Evolutionary conservation across 1,284 basidiomycete genomes (phyloP).

Genomic region (Ceraceosorus guamensis): DNA sequence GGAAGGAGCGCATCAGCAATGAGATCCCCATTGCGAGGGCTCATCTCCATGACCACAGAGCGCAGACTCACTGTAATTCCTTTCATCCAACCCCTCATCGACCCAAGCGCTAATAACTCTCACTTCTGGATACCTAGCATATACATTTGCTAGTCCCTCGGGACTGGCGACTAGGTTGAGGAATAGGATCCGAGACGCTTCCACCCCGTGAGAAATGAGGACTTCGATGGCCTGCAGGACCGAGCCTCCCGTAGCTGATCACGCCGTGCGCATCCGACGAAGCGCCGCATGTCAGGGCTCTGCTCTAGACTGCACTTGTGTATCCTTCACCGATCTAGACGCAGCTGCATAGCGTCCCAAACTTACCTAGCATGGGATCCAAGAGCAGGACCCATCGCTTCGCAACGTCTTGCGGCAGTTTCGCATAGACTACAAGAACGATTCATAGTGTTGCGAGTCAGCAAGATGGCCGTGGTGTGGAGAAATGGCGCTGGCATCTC

Average conservation of each 20-base stretch:
- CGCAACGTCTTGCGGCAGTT: slow-evolving; percentile 89
- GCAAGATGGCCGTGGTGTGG: neutral
- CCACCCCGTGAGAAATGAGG: slow-evolving; percentile 73
- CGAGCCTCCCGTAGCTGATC: slow-evolving; percentile 75
- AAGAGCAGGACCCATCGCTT: slow-evolving; percentile 84
- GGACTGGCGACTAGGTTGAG: slow-evolving; percentile 90
- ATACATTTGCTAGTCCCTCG: slow-evolving; percentile 79
- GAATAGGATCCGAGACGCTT: slow-evolving; percentile 78
- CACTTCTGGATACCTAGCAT: slow-evolving; percentile 63
- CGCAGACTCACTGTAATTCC: slow-evolving; percentile 37
- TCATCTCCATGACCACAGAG: too few relatives aligned
- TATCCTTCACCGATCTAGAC: too few relatives aligned
- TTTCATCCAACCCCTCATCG: slow-evolving; percentile 83
- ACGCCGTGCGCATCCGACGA: too few relatives aligned
- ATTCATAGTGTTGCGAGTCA: neutral
- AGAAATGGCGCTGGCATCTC: slow-evolving; percentile 3
- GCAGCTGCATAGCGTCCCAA: neutral
- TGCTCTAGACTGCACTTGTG: too few relatives aligned
- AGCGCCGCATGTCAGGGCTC: too few relatives aligned
- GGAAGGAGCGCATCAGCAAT: too few relatives aligned
- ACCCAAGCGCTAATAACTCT: slow-evolving; percentile 92
- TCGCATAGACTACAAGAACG: slow-evolving; percentile 51
- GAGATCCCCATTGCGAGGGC: too few relatives aligned
- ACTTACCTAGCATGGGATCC: slow-evolving; percentile 80
- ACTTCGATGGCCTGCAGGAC: slow-evolving; percentile 97